These are phyloP conservation scores for Albatrellus ellisii DNA, from an alignment of 768 basidiomycete genomes.

Conservation along the genomic window DNA sequence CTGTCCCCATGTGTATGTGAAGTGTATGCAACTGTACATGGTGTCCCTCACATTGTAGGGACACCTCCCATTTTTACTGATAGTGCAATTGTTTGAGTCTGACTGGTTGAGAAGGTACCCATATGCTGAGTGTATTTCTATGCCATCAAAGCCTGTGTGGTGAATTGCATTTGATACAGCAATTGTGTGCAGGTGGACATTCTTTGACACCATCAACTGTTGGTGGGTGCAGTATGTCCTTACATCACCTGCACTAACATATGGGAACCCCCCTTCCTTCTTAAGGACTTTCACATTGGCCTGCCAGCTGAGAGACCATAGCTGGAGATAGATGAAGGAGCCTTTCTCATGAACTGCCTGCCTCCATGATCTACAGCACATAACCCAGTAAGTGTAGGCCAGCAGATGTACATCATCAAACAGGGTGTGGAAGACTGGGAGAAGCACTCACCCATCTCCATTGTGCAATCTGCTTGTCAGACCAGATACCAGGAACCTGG, in stretches of 20 bases:
- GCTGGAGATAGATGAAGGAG: conserved; percentile 30
- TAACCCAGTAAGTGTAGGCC: too few relatives aligned
- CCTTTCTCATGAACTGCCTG: conserved; percentile 30
- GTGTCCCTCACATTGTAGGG: too few relatives aligned
- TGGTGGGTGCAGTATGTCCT: conserved; percentile 23
- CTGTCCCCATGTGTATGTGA: too few relatives aligned
- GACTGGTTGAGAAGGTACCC: conserved; percentile 47
- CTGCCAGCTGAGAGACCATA: conserved; percentile 30
- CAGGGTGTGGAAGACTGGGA: too few relatives aligned
- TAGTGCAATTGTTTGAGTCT: too few relatives aligned
- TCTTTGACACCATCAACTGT: neutral
- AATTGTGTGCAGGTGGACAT: conserved; percentile 30
- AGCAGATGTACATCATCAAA: too few relatives aligned
- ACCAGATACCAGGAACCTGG: conserved; percentile 36
- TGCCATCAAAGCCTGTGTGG: conserved; percentile 48
- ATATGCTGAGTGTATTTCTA: conserved; percentile 29
- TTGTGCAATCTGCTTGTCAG: conserved; percentile 31
- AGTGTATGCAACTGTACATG: too few relatives aligned
- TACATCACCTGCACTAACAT: conserved; percentile 18
- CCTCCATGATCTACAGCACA: conserved; percentile 21
- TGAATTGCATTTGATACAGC: conserved; percentile 3
- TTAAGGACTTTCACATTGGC: conserved; percentile 15
- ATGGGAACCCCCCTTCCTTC: conserved; percentile 8
- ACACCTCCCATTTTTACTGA: too few relatives aligned
- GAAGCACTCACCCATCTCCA: conserved; percentile 42